phyloP scores from a whole-genome alignment of 208 protist species.

The Crithidia fasciculata region DNA sequence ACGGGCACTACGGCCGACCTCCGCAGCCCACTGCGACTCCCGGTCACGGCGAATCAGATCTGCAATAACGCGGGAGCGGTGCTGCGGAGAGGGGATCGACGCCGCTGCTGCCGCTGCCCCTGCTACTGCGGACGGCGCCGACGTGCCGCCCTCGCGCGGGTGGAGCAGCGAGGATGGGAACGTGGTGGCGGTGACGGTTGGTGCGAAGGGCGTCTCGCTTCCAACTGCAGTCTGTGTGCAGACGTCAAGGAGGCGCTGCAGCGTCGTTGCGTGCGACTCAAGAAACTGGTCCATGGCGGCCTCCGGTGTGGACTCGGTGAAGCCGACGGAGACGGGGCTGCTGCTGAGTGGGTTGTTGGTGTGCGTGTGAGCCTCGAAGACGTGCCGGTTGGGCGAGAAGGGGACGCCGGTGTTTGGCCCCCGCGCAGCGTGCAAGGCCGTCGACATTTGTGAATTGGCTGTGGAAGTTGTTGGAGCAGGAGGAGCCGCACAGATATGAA shows the following conservation, averaged over 20 bases:
- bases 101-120: no score
- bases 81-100: neutral
- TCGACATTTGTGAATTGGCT: no score
- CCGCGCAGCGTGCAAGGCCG: no score
- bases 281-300: conserved; percentile 41
- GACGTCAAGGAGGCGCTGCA: conserved; percentile 21
- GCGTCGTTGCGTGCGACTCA: conserved; percentile 38
- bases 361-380: no score
- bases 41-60: conserved; percentile 21
- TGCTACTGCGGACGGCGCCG: no score
- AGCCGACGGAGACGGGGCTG: neutral
- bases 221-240: neutral
- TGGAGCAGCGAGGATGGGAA: neutral
- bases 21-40: conserved; percentile 31
- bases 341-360: no score
- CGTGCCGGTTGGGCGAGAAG: neutral
- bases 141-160: no score
- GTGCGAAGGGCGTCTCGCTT: neutral
- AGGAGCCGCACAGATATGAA: no score
- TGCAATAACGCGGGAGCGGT: conserved; percentile 15
- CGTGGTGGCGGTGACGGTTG: neutral
- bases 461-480: no score
- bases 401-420: no score
- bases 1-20: conserved; percentile 24
- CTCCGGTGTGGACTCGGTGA: neutral